A percentile compares a stretch with the other conserved stretches of the same genome.
These are phyloP conservation scores for Exophiala alcalophila DNA, from an alignment of 2,329 filamentous ascomycete genomes.

Conservation along the genomic window DNA sequence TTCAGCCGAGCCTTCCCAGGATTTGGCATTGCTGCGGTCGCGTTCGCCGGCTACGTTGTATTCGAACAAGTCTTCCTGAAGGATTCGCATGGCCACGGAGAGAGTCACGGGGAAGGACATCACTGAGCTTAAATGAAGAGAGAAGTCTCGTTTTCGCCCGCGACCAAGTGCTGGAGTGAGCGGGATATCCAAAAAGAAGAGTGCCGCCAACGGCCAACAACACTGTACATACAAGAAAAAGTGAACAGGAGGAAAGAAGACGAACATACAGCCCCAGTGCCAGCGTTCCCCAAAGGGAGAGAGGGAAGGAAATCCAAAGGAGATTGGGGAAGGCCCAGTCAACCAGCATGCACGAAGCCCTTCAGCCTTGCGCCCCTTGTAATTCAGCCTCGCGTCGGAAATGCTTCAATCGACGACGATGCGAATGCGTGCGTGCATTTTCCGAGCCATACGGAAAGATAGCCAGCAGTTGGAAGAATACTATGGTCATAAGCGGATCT, in stretches of 20 bases:
- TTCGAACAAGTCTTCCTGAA: constrained; percentile 86
- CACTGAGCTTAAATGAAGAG: constrained; percentile 10
- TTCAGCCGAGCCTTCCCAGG: constrained; percentile 86
- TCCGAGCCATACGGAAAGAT: background rate
- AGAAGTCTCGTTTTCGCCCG: constrained; percentile 11
- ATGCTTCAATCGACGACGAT: constrained; percentile 8
- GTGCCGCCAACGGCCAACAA: constrained; percentile 2
- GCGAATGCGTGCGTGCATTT: background rate
- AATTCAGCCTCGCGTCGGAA: background rate
- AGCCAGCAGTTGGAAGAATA: too few species aligned
- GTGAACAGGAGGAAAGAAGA: background rate
- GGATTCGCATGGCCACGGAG: constrained; percentile 62
- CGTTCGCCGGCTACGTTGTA: constrained; percentile 83
- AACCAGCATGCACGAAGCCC: too few species aligned
- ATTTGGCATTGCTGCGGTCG: constrained; percentile 85
- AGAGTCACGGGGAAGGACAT: constrained; percentile 49
- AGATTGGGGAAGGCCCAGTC: too few species aligned
- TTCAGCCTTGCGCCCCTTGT: constrained; percentile 7
- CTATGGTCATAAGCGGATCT: too few species aligned
- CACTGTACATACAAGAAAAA: constrained; percentile 21
- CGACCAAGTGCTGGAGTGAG: constrained; percentile 30
- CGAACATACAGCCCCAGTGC: too few species aligned
- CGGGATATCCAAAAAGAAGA: constrained; percentile 9
- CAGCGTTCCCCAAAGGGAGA: too few species aligned
- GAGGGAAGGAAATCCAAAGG: too few species aligned